Evolutionary conservation across 2,329 filamentous ascomycete genomes (phyloP).

Genomic region (Ophiostoma ulmi): DNA sequence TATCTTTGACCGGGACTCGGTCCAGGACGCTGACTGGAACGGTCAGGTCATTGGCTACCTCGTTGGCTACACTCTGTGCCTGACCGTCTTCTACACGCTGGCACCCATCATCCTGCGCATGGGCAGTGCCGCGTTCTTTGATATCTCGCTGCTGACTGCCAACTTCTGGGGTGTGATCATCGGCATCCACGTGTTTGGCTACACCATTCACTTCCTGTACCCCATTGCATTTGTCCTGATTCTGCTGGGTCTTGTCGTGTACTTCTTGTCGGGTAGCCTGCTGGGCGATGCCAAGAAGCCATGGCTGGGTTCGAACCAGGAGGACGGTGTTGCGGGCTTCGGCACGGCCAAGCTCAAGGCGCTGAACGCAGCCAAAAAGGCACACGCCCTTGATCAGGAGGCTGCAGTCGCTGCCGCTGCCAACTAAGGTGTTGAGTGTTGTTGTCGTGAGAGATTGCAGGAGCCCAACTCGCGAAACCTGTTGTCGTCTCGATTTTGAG

Average conservation of each 20-base stretch:
- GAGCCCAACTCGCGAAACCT: background rate
- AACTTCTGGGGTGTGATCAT: conserved; percentile 98
- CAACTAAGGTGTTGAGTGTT: background rate
- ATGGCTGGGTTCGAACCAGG: conserved; percentile 86
- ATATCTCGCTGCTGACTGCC: conserved; percentile 86
- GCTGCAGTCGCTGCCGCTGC: conserved; percentile 17
- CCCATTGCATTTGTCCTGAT: conserved; percentile 94
- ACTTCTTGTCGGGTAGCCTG: conserved; percentile 77
- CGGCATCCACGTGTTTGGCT: conserved; percentile 78
- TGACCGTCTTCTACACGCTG: conserved; percentile 80
- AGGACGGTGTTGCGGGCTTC: conserved; percentile 69
- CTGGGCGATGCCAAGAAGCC: conserved; percentile 89
- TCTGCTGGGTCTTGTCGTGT: conserved; percentile 75
- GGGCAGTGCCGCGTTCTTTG: conserved; percentile 88
- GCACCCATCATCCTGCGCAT: conserved; percentile 86
- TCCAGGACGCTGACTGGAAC: conserved; percentile 61
- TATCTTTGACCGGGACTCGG: conserved; percentile 80
- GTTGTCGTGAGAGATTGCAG: background rate
- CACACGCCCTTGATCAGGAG: conserved; percentile 31
- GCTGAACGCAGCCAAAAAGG: conserved; percentile 50
- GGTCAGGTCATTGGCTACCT: conserved; percentile 71
- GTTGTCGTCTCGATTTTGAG: background rate
- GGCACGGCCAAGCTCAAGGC: conserved; percentile 81
- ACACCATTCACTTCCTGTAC: conserved; percentile 81
- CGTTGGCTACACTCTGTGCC: conserved; percentile 79